phyloP scores from a whole-genome alignment of 2,329 filamentous ascomycete species.

The Calycina herbarum region DNA sequence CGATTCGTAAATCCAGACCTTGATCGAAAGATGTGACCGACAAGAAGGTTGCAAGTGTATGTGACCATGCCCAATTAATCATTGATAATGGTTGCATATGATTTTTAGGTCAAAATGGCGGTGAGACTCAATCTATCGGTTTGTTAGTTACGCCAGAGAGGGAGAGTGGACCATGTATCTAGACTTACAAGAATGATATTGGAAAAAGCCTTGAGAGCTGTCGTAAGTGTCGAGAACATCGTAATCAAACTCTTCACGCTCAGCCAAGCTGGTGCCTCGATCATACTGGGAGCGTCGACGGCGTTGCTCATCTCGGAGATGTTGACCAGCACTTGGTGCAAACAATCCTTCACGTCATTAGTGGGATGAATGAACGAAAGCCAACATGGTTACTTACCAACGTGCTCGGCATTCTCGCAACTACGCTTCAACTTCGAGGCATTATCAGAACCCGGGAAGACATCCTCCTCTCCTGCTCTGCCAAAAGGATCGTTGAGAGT shows the following conservation, averaged over 20 bases:
- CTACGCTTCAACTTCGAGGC: slow-evolving; percentile 84
- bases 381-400: slow-evolving; percentile 58
- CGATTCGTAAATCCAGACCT: slow-evolving; percentile 13
- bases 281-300: slow-evolving; percentile 74
- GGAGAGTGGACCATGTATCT: neutral
- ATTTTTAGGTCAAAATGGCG: slow-evolving; percentile 15
- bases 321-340: slow-evolving; percentile 73
- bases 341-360: slow-evolving; percentile 64
- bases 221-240: slow-evolving; percentile 21
- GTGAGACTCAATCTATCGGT: slow-evolving; percentile 8
- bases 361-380: neutral
- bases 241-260: slow-evolving; percentile 33
- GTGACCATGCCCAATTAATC: slow-evolving; percentile 13
- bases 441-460: slow-evolving; percentile 80
- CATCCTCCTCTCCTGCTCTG: slow-evolving; percentile 71
- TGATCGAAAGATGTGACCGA: slow-evolving; percentile 9
- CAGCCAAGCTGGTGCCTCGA: slow-evolving; percentile 73
- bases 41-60: slow-evolving; percentile 3
- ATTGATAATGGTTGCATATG: slow-evolving; percentile 11
- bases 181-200: slow-evolving; percentile 26
- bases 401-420: slow-evolving; percentile 81
- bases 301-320: slow-evolving; percentile 73
- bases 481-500: slow-evolving; percentile 51
- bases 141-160: slow-evolving; percentile 8
- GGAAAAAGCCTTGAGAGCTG: slow-evolving; percentile 11